These are phyloP conservation scores for Fusarium tanahbumbuense DNA, from an alignment of 2,329 filamentous ascomycete species.

Conservation along the genomic window DNA sequence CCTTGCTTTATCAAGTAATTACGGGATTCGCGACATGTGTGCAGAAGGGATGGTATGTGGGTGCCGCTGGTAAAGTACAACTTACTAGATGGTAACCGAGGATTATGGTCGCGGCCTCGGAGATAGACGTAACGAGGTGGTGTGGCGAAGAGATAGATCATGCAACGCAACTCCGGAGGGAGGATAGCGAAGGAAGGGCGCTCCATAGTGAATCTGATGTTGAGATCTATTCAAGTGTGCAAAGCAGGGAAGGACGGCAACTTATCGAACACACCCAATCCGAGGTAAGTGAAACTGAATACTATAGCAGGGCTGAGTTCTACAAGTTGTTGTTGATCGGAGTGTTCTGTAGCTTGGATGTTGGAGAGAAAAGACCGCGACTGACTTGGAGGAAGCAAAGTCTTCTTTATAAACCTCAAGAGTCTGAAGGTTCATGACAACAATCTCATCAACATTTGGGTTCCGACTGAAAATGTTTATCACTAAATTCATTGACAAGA, in stretches of 20 bases:
- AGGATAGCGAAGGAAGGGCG: neutral
- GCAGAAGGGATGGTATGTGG: fast-evolving
- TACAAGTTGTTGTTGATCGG: fast-evolving
- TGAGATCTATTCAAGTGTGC: fast-evolving
- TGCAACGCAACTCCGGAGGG: neutral
- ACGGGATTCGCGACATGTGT: neutral
- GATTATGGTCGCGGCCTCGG: neutral
- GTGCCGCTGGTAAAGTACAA: neutral
- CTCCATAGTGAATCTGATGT: neutral
- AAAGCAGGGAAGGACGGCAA: neutral
- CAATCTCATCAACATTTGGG: neutral
- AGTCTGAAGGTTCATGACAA: too few species aligned
- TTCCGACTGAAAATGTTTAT: fast-evolving
- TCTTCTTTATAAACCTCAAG: neutral
- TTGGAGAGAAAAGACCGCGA: neutral
- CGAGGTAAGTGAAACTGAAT: too few species aligned
- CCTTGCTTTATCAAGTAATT: neutral
- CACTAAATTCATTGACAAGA: neutral
- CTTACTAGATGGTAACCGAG: neutral
- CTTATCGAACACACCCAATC: too few species aligned
- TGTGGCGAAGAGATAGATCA: neutral
- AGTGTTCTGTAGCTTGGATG: neutral
- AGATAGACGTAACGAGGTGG: neutral
- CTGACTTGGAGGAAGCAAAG: neutral
- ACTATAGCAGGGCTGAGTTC: too few species aligned